Conservation (phyloP, 805 yeast species). For the Scheffersomyces ergatensis region DNA sequence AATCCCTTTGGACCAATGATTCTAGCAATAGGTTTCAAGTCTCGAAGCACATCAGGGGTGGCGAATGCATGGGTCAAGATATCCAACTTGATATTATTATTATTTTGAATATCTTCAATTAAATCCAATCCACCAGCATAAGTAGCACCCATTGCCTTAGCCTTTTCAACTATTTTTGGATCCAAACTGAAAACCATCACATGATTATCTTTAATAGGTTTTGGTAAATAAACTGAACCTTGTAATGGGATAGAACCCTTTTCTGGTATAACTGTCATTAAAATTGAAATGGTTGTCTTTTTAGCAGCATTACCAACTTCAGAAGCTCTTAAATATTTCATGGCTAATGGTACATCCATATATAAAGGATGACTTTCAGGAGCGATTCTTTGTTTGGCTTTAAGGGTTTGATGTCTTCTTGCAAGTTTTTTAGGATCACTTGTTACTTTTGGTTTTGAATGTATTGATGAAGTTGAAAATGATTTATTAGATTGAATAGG, state of each 20-base stretch:
- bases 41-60: constrained; percentile 73
- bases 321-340: constrained; percentile 79
- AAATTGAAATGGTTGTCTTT: constrained; percentile 63
- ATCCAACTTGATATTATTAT: constrained; percentile 47
- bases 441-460: constrained; percentile 3
- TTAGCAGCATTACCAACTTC: constrained; percentile 81
- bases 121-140: constrained; percentile 72
- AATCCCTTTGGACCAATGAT: constrained; percentile 84
- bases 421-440: constrained; percentile 19
- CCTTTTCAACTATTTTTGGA: constrained; percentile 49
- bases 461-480: neutral
- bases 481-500: no score
- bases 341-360: constrained; percentile 69
- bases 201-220: constrained; percentile 62
- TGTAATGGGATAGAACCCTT: constrained; percentile 73
- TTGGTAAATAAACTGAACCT: constrained; percentile 73
- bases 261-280: constrained; percentile 65
- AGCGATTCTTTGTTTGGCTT: constrained; percentile 30
- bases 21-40: constrained; percentile 68
- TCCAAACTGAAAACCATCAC: constrained; percentile 68
- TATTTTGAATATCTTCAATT: constrained; percentile 61
- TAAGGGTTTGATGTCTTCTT: constrained; percentile 21
- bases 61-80: constrained; percentile 75
- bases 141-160: constrained; percentile 59
- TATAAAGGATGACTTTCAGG: constrained; percentile 56